Evolutionary conservation across 2,329 filamentous ascomycete species (phyloP).

Genomic region (Fusarium transvaalense): DNA sequence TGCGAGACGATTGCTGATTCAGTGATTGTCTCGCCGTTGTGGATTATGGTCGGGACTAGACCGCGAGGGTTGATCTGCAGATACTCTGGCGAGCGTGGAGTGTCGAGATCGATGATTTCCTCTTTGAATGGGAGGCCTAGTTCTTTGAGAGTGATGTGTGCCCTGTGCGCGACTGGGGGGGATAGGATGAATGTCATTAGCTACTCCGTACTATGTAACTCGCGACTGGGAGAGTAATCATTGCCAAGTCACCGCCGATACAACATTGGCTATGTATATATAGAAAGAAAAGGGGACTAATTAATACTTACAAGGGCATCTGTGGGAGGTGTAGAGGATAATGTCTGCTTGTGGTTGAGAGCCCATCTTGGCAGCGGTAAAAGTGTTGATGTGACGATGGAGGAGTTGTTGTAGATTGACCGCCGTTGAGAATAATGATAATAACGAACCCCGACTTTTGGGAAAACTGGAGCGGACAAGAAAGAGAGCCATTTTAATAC

Average conservation of each 20-base stretch:
- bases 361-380: constrained; percentile 27
- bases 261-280: not conserved
- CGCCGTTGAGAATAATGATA: not conserved
- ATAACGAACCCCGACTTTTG: not conserved
- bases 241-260: not conserved
- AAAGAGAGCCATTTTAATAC: not conserved
- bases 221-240: not conserved
- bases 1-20: constrained; percentile 81
- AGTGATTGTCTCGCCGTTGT: constrained; percentile 75
- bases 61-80: constrained; percentile 83
- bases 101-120: constrained; percentile 77
- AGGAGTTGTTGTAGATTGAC: not conserved
- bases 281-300: not conserved
- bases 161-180: constrained; percentile 72
- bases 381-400: constrained; percentile 7
- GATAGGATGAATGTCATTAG: not conserved
- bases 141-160: constrained; percentile 77
- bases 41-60: constrained; percentile 77
- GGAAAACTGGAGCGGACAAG: not conserved
- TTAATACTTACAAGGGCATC: constrained; percentile 69
- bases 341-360: constrained; percentile 55
- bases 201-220: not conserved
- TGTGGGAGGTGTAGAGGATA: constrained; percentile 77
- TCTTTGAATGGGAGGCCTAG: constrained; percentile 75
- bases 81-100: constrained; percentile 79